phyloP scores from a whole-genome alignment of 192 early-diverging fungal genomes.

The Mortierella claussenii region DNA sequence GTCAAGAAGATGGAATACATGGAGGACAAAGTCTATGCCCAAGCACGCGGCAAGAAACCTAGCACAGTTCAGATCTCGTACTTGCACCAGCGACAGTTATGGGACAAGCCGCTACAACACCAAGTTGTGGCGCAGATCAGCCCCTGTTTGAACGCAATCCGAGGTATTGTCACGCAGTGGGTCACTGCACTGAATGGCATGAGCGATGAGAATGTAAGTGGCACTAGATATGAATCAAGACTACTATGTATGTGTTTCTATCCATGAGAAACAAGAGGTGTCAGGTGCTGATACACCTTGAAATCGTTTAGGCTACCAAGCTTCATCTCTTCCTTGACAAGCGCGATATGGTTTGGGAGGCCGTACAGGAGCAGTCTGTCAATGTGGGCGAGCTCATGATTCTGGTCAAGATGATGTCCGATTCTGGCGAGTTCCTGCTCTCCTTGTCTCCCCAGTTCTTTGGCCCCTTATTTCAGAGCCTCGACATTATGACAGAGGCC shows the following conservation, averaged over 20 bases:
- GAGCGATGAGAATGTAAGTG: conserved; percentile 44
- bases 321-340: conserved; percentile 62
- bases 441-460: conserved; percentile 43
- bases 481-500: conserved; percentile 41
- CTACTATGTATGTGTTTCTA: no score
- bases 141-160: conserved; percentile 40
- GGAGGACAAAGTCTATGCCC: conserved; percentile 43
- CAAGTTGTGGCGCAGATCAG: conserved; percentile 49
- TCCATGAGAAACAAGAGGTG: no score
- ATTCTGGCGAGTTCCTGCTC: conserved; percentile 32
- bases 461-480: conserved; percentile 42
- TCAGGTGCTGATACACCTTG: no score
- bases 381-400: conserved; percentile 67
- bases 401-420: conserved; percentile 56
- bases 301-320: conserved; percentile 27
- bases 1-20: conserved; percentile 45
- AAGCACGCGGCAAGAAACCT: conserved; percentile 43
- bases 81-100: conserved; percentile 41
- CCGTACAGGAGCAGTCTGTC: conserved; percentile 46
- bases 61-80: conserved; percentile 43
- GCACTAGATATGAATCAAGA: no score
- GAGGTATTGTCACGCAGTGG: conserved; percentile 44
- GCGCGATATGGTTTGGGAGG: conserved; percentile 62
- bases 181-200: conserved; percentile 42
- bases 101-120: conserved; percentile 51